A percentile compares a stretch with the other conserved stretches of the same genome.
phyloP scores from a whole-genome alignment of 176 grass and related monocot genomes.

The Musa beccarii region DNA sequence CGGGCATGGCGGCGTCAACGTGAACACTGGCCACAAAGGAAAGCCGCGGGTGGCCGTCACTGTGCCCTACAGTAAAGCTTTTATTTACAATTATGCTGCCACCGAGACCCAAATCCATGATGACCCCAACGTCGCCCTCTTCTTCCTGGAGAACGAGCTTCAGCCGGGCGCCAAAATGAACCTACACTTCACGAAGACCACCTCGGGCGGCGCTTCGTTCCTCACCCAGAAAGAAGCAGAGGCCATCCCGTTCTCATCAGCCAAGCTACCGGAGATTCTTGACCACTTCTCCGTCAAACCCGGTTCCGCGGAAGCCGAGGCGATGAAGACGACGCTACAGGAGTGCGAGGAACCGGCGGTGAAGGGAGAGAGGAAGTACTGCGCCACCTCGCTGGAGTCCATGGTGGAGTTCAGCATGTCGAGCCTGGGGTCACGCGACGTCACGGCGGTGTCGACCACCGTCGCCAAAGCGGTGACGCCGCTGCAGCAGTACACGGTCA shows the following conservation, averaged over 20 bases:
- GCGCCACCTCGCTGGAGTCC: slow-evolving; percentile 27
- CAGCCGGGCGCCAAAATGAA: background rate
- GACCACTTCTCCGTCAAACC: slow-evolving; percentile 2
- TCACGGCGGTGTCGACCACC: slow-evolving; percentile 2
- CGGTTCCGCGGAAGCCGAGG: background rate
- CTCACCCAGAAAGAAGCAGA: background rate
- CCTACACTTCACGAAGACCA: slow-evolving; percentile 8
- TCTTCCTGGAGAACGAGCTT: background rate
- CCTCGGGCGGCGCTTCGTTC: background rate
- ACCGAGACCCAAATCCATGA: slow-evolving; percentile 12
- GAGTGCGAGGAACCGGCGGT: slow-evolving; percentile 7
- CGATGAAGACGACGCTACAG: background rate
- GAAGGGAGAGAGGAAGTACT: slow-evolving; percentile 6
- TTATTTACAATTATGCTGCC: background rate
- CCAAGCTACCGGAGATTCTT: slow-evolving; percentile 6
- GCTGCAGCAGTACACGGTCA: slow-evolving; percentile 12
- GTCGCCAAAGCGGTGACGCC: background rate
- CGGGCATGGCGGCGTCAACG: background rate
- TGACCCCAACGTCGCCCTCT: slow-evolving; percentile 14
- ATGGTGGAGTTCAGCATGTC: slow-evolving; percentile 16
- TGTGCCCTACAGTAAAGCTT: background rate
- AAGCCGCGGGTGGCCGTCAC: background rate
- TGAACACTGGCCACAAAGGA: background rate
- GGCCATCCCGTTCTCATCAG: slow-evolving; percentile 5
- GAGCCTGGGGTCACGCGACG: background rate